Percentiles rank a stretch among this genome's conserved stretches.
phyloP scores from a whole-genome alignment of 1,284 basidiomycete species.

The Trametes hirsuta region DNA sequence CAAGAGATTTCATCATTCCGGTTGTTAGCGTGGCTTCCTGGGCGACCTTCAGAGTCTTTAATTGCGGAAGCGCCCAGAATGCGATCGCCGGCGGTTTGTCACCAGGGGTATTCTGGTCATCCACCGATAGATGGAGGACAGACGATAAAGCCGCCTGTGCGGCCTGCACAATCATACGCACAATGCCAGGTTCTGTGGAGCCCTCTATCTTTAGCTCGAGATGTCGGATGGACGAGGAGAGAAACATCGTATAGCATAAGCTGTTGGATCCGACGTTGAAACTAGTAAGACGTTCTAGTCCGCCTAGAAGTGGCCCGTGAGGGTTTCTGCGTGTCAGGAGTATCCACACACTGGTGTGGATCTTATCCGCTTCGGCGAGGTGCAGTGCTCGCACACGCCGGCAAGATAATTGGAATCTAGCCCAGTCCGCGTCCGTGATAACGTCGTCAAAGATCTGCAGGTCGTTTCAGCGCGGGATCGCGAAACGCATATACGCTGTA shows the following conservation, averaged over 20 bases:
- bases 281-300: neutral
- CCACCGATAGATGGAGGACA: neutral
- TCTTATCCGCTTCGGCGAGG: neutral
- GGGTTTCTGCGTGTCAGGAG: neutral
- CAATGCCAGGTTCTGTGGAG: neutral
- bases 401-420: neutral
- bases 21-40: neutral
- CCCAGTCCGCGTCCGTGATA: neutral
- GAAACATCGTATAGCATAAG: conserved; percentile 1
- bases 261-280: neutral
- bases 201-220: neutral
- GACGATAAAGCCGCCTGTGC: neutral
- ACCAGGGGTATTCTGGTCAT: neutral
- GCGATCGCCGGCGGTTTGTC: neutral
- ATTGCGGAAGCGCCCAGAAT: neutral
- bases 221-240: conserved; percentile 3
- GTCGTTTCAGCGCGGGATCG: neutral
- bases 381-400: neutral
- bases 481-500: neutral
- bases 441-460: neutral
- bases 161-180: neutral
- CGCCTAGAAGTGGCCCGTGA: neutral
- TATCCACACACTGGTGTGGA: conserved; percentile 10
- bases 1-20: neutral
- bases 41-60: neutral